A percentile compares a stretch with the other conserved stretches of the same genome.
Conservation (phyloP, 768 basidiomycete species). For the Gyrodon lividus region DNA sequence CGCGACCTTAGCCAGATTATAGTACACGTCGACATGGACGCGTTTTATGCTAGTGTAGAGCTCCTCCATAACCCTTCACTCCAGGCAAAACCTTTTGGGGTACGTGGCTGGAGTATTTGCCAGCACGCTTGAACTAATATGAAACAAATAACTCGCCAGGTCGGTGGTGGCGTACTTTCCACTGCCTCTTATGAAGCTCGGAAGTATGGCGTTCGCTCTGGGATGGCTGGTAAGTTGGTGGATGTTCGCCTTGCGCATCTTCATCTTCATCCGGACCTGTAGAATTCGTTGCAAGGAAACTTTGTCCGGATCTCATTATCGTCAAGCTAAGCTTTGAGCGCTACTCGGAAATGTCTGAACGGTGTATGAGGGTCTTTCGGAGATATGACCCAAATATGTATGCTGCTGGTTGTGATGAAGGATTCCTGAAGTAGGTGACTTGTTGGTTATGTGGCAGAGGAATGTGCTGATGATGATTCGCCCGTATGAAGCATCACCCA, state of each 20-base stretch:
- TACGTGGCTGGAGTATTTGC: conserved; percentile 28
- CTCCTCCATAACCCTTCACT: conserved; percentile 62
- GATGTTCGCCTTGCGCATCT: background rate
- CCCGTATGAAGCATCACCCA: conserved; percentile 63
- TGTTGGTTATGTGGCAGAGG: background rate
- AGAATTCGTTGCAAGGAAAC: conserved; percentile 92
- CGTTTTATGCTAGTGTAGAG: conserved; percentile 85
- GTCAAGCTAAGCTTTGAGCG: conserved; percentile 56
- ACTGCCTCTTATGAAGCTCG: conserved; percentile 94
- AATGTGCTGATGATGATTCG: conserved; percentile 5
- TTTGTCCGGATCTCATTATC: conserved; percentile 86
- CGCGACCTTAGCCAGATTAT: conserved; percentile 82
- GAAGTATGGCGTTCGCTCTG: conserved; percentile 87
- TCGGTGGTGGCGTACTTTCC: conserved; percentile 79
- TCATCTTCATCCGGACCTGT: background rate
- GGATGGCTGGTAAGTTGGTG: conserved; percentile 80
- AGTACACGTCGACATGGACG: conserved; percentile 96
- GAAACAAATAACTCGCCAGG: conserved; percentile 36
- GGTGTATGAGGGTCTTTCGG: conserved; percentile 65
- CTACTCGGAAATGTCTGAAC: conserved; percentile 68
- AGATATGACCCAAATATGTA: conserved; percentile 77
- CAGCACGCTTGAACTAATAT: conserved; percentile 1
- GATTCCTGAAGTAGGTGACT: conserved; percentile 76
- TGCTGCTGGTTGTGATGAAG: conserved; percentile 84
- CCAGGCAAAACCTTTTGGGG: conserved; percentile 72